Evolutionary conservation across 2,329 filamentous ascomycete genomes (phyloP).

Genomic region (Phaeophleospora eucalypticola): DNA sequence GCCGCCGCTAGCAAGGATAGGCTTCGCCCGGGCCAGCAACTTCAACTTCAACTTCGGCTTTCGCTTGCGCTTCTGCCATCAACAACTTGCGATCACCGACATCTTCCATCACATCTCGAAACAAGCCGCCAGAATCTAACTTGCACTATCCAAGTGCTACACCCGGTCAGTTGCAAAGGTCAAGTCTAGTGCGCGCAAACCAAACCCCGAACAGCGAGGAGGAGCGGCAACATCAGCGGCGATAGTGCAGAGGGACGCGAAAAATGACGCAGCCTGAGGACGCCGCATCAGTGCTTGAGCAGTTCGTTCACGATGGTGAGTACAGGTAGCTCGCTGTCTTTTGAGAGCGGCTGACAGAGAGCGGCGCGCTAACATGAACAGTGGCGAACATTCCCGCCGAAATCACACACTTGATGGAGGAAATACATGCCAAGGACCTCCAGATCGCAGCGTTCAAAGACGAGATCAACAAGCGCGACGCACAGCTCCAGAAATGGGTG

Average conservation of each 20-base stretch:
- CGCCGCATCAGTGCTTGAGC: conserved; percentile 68
- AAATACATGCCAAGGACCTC: conserved; percentile 75
- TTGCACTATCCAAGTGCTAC: too few species aligned
- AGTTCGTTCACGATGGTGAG: conserved; percentile 66
- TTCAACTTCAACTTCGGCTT: background rate
- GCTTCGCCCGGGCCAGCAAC: background rate
- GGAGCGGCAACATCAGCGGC: too few species aligned
- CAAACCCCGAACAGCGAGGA: too few species aligned
- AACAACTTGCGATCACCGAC: background rate
- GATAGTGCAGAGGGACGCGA: background rate
- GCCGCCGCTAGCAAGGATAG: background rate
- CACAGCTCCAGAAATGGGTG: conserved; percentile 75
- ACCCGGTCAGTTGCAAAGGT: too few species aligned
- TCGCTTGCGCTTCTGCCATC: conserved; percentile 7
- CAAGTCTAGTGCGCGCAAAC: too few species aligned
- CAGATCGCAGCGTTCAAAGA: conserved; percentile 65
- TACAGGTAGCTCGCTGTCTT: background rate
- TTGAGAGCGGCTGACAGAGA: background rate
- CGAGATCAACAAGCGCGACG: conserved; percentile 68
- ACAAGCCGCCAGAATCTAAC: too few species aligned
- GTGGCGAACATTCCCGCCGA: conserved; percentile 78
- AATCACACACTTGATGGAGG: conserved; percentile 77
- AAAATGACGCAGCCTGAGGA: conserved; percentile 52
- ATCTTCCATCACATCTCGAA: background rate
- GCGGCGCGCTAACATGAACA: conserved; percentile 21